Evolutionary conservation across 257 asterid genomes (phyloP), one percentile per base, ranked within the genome.

Genomic region (Prunella vulgaris): DNA sequence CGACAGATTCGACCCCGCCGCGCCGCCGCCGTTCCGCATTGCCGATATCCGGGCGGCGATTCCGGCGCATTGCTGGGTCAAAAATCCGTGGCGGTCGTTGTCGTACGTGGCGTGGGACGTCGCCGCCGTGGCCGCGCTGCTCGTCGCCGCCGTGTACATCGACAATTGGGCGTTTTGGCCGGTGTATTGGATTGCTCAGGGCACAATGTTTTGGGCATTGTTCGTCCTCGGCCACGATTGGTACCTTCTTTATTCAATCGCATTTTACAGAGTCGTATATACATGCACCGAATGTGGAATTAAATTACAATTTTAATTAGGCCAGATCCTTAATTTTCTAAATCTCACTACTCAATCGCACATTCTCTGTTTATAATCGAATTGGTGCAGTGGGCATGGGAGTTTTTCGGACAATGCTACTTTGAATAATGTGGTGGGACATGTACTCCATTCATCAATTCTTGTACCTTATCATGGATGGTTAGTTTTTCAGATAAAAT

Each of bases 201-300:
- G 90, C 24, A 84, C 93, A 33, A 81, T 87, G 83, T 87, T 87
- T 52, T 87, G 90, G 93, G 93, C 90, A 17, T 38, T 87, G 56
- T 88, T 88, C 76, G 95, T 88, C 33, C 87, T 88, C 1, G 95
- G 95, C 59, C 95, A 88, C 69, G 95, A 88, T 58, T 88, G 95
- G 95, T 88, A 82, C 46, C 46, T 32, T 28, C 0, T 27, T 49
- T 12, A 8, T 35, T 3, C 40, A 13, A 38, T 66, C 25, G 1
- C 60, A 59, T 59, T 15, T 15, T 35, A 15, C 15, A 24, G 2
- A 5, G 35, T 56, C 60, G 12, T 24, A 56, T 1, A 7, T 52
- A 17, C 25, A 49, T 51, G 57, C 57, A 49, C 7, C 12, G 13
- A 5, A 18, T 49, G 4, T 14, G 58, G 58, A 18, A 20, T 51